A percentile compares a stretch with the other conserved stretches of the same genome.
Conservation (phyloP, 139 green algal species). For the Chlamydomonas urium region DNA sequence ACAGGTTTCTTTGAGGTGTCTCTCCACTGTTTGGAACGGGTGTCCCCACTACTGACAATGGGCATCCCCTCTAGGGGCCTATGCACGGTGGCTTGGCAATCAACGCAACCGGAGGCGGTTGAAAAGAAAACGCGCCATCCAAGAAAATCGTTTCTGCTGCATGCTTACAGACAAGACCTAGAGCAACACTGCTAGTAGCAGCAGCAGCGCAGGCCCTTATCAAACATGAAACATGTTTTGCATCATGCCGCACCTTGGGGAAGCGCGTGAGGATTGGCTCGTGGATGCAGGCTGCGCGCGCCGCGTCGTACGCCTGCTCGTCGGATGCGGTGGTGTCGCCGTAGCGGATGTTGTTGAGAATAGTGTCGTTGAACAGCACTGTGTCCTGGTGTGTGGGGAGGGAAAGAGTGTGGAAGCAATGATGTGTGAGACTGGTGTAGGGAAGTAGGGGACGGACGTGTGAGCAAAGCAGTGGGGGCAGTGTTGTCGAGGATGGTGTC, state of each 20-base stretch:
- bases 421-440: background rate
- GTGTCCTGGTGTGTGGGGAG: constrained; percentile 51
- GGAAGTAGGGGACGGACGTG: background rate
- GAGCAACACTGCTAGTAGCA: no score
- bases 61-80: no score
- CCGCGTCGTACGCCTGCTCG: constrained; percentile 58
- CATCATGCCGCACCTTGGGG: constrained; percentile 52
- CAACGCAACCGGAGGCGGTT: no score
- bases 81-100: no score
- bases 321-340: constrained; percentile 44
- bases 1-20: no score
- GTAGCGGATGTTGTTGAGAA: constrained; percentile 80
- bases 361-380: constrained; percentile 90
- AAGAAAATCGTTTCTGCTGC: no score
- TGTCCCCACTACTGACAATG: no score
- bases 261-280: constrained; percentile 66
- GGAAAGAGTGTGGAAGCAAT: background rate
- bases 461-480: background rate
- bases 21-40: no score
- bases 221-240: no score
- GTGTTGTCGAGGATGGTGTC: constrained; percentile 77
- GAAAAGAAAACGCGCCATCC: no score
- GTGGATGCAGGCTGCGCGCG: constrained; percentile 66
- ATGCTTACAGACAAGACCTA: no score
- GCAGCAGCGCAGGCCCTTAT: no score